Evolutionary conservation across 768 basidiomycete genomes (phyloP), one percentile per base, ranked within the genome.

Genomic region (Cystofilobasidium macerans): DNA sequence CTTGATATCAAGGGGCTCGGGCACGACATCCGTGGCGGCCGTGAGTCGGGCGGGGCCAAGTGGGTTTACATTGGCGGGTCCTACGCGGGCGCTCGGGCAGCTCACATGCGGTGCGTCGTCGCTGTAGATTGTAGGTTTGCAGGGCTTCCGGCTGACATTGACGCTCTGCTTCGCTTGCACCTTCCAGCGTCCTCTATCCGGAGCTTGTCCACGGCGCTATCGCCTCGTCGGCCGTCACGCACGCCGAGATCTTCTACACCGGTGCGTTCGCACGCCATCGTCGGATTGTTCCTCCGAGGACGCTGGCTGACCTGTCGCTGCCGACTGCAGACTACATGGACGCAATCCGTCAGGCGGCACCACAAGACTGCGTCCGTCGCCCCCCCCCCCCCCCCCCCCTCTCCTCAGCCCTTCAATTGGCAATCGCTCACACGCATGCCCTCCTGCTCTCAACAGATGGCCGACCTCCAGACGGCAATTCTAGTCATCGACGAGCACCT

Each of bases 51-150:
- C n/a, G n/a, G n/a, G 22, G 58, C 71, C 16, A 74, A 75, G 12
- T 78, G 76, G 77, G 70, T 78, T 45, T 75, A 94, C 74, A 94
- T 94, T 71, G 94, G 94, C 18, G 92, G 89, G 74, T 47, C 45
- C 33, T 94, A 94, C 70, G 91, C 91, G 13, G 93, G 93, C 67
- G 93, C 92, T 11, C 85, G 92, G 16, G 86, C 91, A 0, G 93
- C 93, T 0, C 89, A 94, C 72, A 90, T 94, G 86, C 84, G 82
- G 51, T 54, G 28, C 51, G 62, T 54, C 51, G 7, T 16, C 13
- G 16, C 42, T 20, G 42, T 18, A 3, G 4, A 42, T 20, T 20
- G 42, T 42, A 13, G 3, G 42, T 20, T 40, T 8, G 16, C 38
- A 16, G 9, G 38, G 9, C 9, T 16, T 40, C 38, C 38, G 38